Percentiles rank a stretch among this genome's conserved stretches.
phyloP scores from a whole-genome alignment of 2,329 filamentous ascomycete species.

The Ceratocystis huliohia region DNA sequence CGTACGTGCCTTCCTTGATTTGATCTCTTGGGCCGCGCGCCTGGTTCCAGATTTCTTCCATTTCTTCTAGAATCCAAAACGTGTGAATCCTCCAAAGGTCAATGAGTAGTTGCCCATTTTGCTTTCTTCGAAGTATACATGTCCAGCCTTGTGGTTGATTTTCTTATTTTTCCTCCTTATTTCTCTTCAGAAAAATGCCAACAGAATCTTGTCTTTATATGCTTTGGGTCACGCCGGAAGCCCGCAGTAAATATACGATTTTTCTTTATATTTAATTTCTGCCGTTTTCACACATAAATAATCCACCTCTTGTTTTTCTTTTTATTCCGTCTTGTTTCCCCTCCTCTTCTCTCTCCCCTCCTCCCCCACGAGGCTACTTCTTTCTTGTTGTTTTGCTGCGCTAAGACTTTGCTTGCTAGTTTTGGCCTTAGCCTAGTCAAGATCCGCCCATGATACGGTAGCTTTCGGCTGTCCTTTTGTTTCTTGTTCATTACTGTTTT shows the following conservation, averaged over 20 bases:
- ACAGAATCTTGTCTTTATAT: neutral
- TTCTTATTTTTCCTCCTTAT: neutral
- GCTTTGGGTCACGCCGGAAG: neutral
- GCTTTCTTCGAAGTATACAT: neutral
- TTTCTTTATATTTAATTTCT: neutral
- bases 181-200: too few species aligned
- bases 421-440: neutral
- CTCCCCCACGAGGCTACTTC: neutral
- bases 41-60: neutral
- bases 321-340: neutral
- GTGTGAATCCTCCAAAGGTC: neutral
- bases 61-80: slow-evolving; percentile 3
- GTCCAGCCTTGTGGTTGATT: neutral
- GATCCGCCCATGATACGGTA: slow-evolving; percentile 4
- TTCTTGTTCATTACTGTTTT: neutral
- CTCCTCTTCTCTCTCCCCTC: neutral
- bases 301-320: neutral
- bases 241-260: neutral
- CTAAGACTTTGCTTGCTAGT: slow-evolving; percentile 2
- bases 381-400: neutral
- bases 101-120: neutral
- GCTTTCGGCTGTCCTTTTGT: neutral
- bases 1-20: neutral
- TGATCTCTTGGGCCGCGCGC: neutral
- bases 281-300: neutral